Evolutionary conservation across 768 basidiomycete genomes (phyloP), one percentile per base, ranked within the genome.

Genomic region (Rhodotorula paludigena): DNA sequence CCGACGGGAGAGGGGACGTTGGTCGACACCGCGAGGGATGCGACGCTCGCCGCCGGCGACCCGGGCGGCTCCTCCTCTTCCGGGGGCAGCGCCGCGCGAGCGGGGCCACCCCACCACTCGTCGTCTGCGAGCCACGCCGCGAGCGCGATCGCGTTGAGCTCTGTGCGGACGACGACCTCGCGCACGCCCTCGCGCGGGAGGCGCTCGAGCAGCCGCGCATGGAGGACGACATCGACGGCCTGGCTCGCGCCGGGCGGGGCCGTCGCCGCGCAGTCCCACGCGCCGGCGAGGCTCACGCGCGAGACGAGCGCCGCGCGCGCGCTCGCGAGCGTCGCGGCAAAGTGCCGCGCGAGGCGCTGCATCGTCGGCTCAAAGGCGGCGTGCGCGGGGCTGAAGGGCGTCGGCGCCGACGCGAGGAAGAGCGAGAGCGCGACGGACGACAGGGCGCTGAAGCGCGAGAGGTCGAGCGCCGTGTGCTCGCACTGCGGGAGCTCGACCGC

Each of bases 141-240:
- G 39, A 67, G 52, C 11, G 66, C 66, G 2, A 67, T 28, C 54
- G 66, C 39, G 41, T 67, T 67, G 47, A 67, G 42, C 49, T 67
- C 66, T 1, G 66, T 61, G 32, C 42, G 36, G 42, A 67, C 30
- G 14, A 30, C 42, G 28, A 67, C 33, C 18, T 3, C 18, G 12
- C 20, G 16, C 23, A 51, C 23, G 11, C 49, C 32, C 52, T 44
- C 10, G 11, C 14, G 14, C 16, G 60, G 39, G 38, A 62, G 28
- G 15, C 21, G 18, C 2, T 54, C 54, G 21, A 67, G 60, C 39
- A 67, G 41, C 16, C n/a, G 12, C 4, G 47, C 60, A 28, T 67
- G 66, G 23, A 41, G 60, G 20, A 67, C 66, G 28, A 67, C 30
- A 42, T 67, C 66, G 53, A 67, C 32, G 28, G 65, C 54, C 51